Evolutionary conservation across 2,329 filamentous ascomycete species (phyloP).

Genomic region (Monilinia laxa): DNA sequence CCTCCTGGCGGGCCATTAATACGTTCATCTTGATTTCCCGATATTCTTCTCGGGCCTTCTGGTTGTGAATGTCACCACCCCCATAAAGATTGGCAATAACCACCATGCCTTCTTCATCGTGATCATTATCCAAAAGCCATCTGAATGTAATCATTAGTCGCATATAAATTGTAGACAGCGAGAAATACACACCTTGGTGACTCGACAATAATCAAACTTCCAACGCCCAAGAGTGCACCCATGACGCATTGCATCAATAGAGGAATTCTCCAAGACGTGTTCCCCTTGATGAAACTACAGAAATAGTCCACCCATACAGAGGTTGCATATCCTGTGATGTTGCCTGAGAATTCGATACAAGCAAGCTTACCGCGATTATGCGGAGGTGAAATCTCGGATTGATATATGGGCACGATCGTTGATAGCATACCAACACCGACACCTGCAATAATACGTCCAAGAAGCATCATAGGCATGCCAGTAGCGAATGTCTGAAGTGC

Average conservation of each 20-base stretch:
- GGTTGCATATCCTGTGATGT: conserved; percentile 91
- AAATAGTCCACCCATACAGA: conserved; percentile 99
- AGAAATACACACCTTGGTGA: conserved; percentile 69
- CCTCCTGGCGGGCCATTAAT: conserved; percentile 87
- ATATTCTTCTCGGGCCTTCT: conserved; percentile 91
- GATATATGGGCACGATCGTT: conserved; percentile 90
- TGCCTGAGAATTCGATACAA: conserved; percentile 97
- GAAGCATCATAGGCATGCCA: conserved; percentile 85
- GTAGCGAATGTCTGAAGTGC: conserved; percentile 79
- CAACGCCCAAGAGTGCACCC: conserved; percentile 79
- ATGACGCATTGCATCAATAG: conserved; percentile 92
- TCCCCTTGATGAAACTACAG: conserved; percentile 81
- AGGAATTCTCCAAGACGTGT: conserved; percentile 88
- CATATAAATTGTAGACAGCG: background rate
- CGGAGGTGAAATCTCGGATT: conserved; percentile 92
- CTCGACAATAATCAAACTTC: conserved; percentile 92
- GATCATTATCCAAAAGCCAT: conserved; percentile 96
- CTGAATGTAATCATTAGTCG: conserved; percentile 48
- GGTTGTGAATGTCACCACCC: conserved; percentile 89
- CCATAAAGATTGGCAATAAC: conserved; percentile 98
- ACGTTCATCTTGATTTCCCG: conserved; percentile 99
- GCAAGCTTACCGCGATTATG: conserved; percentile 94
- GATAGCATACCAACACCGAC: conserved; percentile 85
- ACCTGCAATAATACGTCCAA: conserved; percentile 80
- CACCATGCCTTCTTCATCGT: conserved; percentile 96